Base-by-base conservation (phyloP, 306 rosid genomes). In the Gastrolobium bilobum region DNA sequence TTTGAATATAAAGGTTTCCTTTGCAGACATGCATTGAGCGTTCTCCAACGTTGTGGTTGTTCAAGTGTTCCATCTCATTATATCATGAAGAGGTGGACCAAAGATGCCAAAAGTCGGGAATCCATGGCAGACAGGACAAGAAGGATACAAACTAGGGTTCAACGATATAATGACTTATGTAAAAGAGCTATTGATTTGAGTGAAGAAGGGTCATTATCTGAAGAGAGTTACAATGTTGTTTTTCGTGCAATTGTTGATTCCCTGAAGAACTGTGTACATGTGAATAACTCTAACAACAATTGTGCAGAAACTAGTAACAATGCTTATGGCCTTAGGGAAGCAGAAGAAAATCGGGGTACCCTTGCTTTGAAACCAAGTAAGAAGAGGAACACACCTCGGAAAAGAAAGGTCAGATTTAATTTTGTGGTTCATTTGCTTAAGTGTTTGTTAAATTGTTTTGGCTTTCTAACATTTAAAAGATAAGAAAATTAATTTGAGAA, bases 1-100 rank as follows among this genome's bases (percentile, higher is more conserved):
- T 93, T 90, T 61, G 93, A 93, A 82, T 93, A 90, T 84, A 91
- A 91, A 87, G 97, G 97, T 86, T 91, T 91, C 83, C 97, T 93
- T 76, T 93, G 98, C 79, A 83, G 98, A 73, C 96, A 93, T 69
- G 92, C 96, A 11, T 85, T 93, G 80, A 87, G 89, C 58, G 97
- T 93, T 84, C 97, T 93, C 65, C 98, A 91, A 75, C 88, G 91
- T 39, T 88, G 91, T 81, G 97, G 97, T 65, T 90, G 89, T 77
- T 86, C 95, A 7, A 91, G 92, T 78, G 93, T 93, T 65, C 98
- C 97, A 29, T 73, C 89, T 59, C 97, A 84, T 65, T 93, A 87
- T 84, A 85, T 91, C 83, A 74, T 91, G 78, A 93, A 86, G 76
- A 88, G 98, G 81, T 93, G 98, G 98, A 87, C 97, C 58, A 93